A percentile compares a stretch with the other conserved stretches of the same genome.
Conservation (phyloP, 176 grass and related monocot genomes). For the Dactylis glomerata region DNA sequence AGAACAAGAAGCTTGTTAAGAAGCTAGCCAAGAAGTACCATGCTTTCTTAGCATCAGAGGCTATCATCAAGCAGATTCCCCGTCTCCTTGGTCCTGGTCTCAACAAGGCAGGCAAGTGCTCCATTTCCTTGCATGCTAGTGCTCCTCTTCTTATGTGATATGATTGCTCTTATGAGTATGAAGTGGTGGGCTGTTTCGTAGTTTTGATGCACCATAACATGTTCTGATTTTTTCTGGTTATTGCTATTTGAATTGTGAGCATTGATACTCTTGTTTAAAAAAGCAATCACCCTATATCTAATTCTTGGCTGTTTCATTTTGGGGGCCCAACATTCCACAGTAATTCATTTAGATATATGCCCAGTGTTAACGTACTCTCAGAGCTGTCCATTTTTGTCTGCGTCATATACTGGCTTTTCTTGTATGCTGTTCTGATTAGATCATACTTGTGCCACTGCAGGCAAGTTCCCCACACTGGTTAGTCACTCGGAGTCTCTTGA, state of each 20-base stretch:
- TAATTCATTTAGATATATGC: neutral
- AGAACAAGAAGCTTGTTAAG: constrained; percentile 98
- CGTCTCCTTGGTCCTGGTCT: constrained; percentile 97
- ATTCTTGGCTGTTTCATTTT: neutral
- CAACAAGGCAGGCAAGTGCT: constrained; percentile 83
- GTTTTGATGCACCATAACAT: neutral
- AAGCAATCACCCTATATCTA: neutral
- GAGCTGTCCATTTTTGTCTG: neutral
- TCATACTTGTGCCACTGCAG: constrained; percentile 31
- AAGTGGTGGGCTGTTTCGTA: neutral
- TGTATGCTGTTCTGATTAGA: neutral
- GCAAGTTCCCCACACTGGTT: constrained; percentile 91
- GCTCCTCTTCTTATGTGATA: neutral
- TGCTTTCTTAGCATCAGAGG: constrained; percentile 93
- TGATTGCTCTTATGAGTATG: neutral
- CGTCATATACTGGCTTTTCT: neutral
- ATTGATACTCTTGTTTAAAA: neutral
- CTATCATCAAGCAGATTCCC: constrained; percentile 95
- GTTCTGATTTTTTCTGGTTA: neutral
- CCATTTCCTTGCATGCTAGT: neutral
- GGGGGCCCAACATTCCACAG: no score
- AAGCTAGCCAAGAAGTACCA: constrained; percentile 97
- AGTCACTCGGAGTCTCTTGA: constrained; percentile 85
- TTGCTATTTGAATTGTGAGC: neutral
- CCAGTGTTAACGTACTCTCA: no score